A percentile compares a stretch with the other conserved stretches of the same genome.
Evolutionary conservation across 257 asterid species (phyloP).

Genomic region (Solanum rostratum): DNA sequence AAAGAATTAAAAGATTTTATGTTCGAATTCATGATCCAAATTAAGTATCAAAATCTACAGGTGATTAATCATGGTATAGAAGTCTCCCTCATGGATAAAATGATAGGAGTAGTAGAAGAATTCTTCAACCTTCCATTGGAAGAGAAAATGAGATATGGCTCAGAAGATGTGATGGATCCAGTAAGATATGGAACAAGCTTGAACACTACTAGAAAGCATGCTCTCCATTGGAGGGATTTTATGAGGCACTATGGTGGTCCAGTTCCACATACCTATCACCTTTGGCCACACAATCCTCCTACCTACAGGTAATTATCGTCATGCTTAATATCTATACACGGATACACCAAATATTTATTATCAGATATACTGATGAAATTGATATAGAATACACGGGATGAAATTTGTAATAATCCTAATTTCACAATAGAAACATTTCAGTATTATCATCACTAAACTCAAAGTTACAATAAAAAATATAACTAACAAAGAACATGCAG

Average conservation of each 20-base stretch:
- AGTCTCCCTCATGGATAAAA: neutral
- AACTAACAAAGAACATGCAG: no score
- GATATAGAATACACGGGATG: no score
- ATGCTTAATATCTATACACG: no score
- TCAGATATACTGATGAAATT: no score
- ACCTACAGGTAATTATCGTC: neutral
- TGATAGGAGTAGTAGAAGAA: neutral
- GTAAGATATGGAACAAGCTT: conserved; percentile 53
- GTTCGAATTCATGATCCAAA: no score
- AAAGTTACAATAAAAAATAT: no score
- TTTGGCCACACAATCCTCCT: conserved; percentile 5
- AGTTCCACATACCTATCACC: conserved; percentile 15
- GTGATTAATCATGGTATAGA: neutral
- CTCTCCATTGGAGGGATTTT: conserved; percentile 53
- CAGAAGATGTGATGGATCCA: conserved; percentile 47
- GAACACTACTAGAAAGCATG: conserved; percentile 26
- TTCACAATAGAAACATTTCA: no score
- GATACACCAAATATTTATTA: no score
- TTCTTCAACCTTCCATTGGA: neutral
- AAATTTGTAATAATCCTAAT: no score
- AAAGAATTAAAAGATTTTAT: no score
- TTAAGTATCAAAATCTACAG: neutral
- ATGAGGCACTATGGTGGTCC: conserved; percentile 50
- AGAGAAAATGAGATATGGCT: conserved; percentile 1
- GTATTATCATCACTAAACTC: no score